Percentiles rank a stretch among this genome's conserved stretches.
These are phyloP conservation scores for Knoxia roxburghii DNA, from an alignment of 257 asterid species.

Conservation along the genomic window DNA sequence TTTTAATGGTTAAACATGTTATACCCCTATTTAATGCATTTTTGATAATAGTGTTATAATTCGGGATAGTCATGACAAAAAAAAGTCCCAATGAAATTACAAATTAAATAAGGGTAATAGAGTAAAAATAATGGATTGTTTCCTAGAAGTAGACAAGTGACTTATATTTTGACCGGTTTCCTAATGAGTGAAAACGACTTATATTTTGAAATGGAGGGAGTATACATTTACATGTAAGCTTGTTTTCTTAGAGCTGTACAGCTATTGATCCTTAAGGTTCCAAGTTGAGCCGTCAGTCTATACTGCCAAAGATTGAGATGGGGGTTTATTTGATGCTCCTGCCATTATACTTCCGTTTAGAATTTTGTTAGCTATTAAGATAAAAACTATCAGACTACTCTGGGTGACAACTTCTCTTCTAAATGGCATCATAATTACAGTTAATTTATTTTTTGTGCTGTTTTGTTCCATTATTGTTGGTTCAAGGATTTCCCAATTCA, in stretches of 20 bases:
- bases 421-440: background rate
- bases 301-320: background rate
- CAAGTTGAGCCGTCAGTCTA: background rate
- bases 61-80: no score
- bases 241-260: background rate
- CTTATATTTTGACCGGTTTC: no score
- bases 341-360: background rate
- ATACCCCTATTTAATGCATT: no score
- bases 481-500: constrained; percentile 1
- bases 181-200: no score
- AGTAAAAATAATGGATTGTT: no score
- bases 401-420: background rate
- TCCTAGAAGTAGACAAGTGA: no score
- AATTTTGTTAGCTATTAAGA: background rate
- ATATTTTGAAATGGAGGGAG: no score
- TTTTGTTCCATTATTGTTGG: background rate
- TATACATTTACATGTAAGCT: background rate
- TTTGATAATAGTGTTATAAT: no score
- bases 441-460: background rate
- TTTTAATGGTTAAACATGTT: no score
- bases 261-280: background rate
- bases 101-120: no score
- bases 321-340: background rate
- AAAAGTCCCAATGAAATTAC: no score
- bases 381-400: background rate